A percentile compares a stretch with the other conserved stretches of the same genome.
These are phyloP conservation scores for Mycena rebaudengoi DNA, from an alignment of 768 basidiomycete species.

Conservation along the genomic window DNA sequence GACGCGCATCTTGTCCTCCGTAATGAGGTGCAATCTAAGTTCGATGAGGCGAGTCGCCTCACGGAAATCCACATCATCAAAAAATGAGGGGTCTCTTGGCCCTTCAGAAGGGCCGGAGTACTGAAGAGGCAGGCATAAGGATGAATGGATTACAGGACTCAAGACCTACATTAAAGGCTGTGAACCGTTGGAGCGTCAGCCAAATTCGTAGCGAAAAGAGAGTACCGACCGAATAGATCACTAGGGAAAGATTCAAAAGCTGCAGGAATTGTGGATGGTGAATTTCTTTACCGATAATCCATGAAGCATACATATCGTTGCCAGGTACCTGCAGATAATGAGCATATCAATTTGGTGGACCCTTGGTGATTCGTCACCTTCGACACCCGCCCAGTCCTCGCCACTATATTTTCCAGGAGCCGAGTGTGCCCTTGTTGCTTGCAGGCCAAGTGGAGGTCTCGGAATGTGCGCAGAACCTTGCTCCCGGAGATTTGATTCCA, in stretches of 20 bases:
- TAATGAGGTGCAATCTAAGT: conserved; percentile 59
- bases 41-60: conserved; percentile 75
- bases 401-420: conserved; percentile 51
- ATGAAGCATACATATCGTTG: conserved; percentile 77
- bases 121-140: conserved; percentile 27
- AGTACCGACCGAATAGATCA: conserved; percentile 53
- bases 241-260: conserved; percentile 31
- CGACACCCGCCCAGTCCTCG: conserved; percentile 78
- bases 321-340: conserved; percentile 62
- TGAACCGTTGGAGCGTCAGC: neutral
- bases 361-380: conserved; percentile 45
- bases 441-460: conserved; percentile 59
- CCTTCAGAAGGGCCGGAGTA: conserved; percentile 46
- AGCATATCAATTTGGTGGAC: neutral
- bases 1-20: conserved; percentile 39
- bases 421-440: conserved; percentile 62
- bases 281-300: conserved; percentile 68
- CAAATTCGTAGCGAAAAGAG: neutral
- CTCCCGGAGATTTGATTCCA: conserved; percentile 61
- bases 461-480: conserved; percentile 46
- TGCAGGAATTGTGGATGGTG: neutral
- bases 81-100: conserved; percentile 53
- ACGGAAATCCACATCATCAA: conserved; percentile 63
- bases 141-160: neutral
- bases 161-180: conserved; percentile 59